Base-by-base conservation (phyloP, 768 basidiomycete genomes). In the Pleurotus tuber-regium region DNA sequence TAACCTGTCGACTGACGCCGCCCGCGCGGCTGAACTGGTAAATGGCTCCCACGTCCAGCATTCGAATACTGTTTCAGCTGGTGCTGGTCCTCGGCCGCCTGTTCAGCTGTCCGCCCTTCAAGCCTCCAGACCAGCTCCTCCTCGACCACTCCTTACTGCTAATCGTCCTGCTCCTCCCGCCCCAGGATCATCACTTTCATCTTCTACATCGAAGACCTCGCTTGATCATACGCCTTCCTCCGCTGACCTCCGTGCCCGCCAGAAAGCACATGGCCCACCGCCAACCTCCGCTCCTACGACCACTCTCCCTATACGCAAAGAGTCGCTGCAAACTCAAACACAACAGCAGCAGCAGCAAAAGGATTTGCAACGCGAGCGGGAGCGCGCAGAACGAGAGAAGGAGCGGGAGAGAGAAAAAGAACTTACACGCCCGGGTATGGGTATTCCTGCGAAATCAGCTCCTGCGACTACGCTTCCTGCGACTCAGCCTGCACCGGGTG, bases 101-200 rank as follows among this genome's bases (percentile, higher is more conserved):
- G 38, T 48, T 16, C 53, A 29, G 38, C 12, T 38, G 8, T 40
- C 39, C 16, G 61, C 68, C 4, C 70, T 76, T 12, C 81, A 84
- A 52, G 72, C 84, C 5, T 76, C 75, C 3, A 75, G 89, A 10
- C 78, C 89, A 3, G 83, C 88, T 0, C 88, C 88, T 18, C 78
- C 86, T 2, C 76, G 87, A 3, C 88, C 89, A 0, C 66, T 82
- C 4, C 73, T 86, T 54, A 74, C 79, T 14, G 78, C 73, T 16
- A 77, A 70, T 31, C 73, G 80, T 0, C 74, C 82, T 9, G 76
- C 83, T 5, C 83, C 85, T 1, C 66, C 77, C 6, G 66, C 76
- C 7, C 75, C 81, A 1, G 69, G 68, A 25, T 49, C 61, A 9
- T 52, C 55, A 35, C 59, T 56, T 11, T 52, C 55, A 35, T 58